These are phyloP conservation scores for Linum lewisii DNA, from an alignment of 345 rosid genomes.

Conservation along the genomic window DNA sequence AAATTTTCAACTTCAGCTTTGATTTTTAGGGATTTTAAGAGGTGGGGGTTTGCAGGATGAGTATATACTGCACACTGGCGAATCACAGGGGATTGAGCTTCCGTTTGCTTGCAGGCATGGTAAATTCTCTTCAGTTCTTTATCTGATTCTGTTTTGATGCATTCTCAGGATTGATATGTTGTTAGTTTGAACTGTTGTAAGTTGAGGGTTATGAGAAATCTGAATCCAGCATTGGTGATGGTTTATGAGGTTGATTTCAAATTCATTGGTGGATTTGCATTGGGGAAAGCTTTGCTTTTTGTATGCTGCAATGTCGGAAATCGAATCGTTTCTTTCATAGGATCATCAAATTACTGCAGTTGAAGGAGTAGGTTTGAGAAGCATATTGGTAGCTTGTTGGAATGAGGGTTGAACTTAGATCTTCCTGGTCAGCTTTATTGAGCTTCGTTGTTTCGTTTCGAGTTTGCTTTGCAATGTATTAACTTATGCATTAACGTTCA, in stretches of 20 bases:
- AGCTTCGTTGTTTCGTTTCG: neutral
- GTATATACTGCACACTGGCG: conserved; percentile 88
- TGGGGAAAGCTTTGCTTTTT: neutral
- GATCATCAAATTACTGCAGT: neutral
- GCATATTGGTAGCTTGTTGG: no score
- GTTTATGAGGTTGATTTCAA: no score
- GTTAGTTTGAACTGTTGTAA: no score
- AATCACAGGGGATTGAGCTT: conserved; percentile 66
- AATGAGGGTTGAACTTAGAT: no score
- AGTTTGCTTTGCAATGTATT: neutral
- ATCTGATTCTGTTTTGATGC: neutral
- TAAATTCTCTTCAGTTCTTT: conserved; percentile 18
- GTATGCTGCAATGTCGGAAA: no score
- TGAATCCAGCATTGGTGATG: no score
- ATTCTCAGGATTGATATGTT: neutral
- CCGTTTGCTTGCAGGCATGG: conserved; percentile 99
- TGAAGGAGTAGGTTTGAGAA: neutral
- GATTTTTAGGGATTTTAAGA: neutral
- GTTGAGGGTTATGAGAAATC: no score
- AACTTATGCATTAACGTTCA: neutral
- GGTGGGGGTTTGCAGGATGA: conserved; percentile 63
- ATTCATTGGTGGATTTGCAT: neutral
- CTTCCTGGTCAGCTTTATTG: neutral
- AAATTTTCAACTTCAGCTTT: neutral
- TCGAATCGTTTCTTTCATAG: neutral